A percentile compares a stretch with the other conserved stretches of the same genome.
phyloP scores from a whole-genome alignment of 2,329 filamentous ascomycete species.

The Trichoderma afroharzianum region DNA sequence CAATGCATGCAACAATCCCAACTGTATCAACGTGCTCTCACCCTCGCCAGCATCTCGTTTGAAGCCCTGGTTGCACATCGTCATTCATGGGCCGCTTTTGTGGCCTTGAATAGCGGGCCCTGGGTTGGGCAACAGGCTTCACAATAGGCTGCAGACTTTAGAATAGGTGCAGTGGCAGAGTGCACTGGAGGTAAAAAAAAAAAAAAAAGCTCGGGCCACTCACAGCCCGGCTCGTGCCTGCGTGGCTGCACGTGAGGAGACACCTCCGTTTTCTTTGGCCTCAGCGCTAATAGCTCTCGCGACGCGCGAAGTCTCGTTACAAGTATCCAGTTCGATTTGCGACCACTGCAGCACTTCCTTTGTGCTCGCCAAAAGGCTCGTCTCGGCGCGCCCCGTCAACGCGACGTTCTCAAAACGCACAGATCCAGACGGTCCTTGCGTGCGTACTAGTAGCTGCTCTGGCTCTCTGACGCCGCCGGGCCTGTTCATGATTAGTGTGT shows the following conservation, averaged over 20 bases:
- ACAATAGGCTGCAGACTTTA: neutral
- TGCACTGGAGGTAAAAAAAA: neutral
- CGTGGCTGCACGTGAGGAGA: slow-evolving; percentile 18
- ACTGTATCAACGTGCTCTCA: neutral
- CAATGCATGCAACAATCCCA: neutral
- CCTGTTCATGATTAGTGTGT: neutral
- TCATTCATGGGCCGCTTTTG: slow-evolving; percentile 16
- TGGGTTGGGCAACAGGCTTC: neutral
- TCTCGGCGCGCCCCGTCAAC: neutral
- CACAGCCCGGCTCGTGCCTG: slow-evolving; percentile 5
- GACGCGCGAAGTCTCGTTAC: slow-evolving; percentile 15
- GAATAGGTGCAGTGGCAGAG: neutral
- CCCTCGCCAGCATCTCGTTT: neutral
- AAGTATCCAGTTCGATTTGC: slow-evolving; percentile 6
- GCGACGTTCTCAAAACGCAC: neutral
- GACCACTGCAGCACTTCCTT: slow-evolving; percentile 11
- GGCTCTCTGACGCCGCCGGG: neutral
- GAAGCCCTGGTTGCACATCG: slow-evolving; percentile 14
- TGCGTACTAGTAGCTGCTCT: neutral
- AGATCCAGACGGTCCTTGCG: neutral
- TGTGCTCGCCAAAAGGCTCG: neutral
- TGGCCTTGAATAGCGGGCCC: slow-evolving; percentile 12
- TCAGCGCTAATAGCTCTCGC: slow-evolving; percentile 16
- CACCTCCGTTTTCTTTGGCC: slow-evolving; percentile 8
- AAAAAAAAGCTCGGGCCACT: slow-evolving; percentile 15